Percentiles rank a stretch among this genome's conserved stretches.
Evolutionary conservation across 768 basidiomycete species (phyloP).

Genomic region (Collybia mongolica): DNA sequence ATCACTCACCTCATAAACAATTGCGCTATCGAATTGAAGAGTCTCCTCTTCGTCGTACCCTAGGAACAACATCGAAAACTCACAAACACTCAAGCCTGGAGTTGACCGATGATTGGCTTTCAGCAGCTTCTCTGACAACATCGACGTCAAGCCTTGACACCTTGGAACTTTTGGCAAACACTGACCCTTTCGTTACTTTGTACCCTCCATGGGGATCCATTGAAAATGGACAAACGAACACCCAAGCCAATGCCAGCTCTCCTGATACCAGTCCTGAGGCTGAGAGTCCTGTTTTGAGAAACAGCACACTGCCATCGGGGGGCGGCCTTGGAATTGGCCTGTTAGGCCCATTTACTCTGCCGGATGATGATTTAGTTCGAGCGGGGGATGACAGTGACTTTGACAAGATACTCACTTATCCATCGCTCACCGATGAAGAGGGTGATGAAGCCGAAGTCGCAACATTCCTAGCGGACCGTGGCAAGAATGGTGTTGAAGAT

Average conservation of each 20-base stretch:
- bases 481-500: constrained; percentile 1
- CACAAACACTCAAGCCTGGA: constrained; percentile 33
- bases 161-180: constrained; percentile 18
- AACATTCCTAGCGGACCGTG: constrained; percentile 1
- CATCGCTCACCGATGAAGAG: constrained; percentile 24
- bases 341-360: constrained; percentile 53
- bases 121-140: constrained; percentile 26
- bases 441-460: constrained; percentile 22
- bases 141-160: constrained; percentile 18
- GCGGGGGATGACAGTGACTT: constrained; percentile 29
- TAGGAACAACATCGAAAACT: constrained; percentile 12
- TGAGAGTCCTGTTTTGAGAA: constrained; percentile 59
- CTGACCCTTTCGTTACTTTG: constrained; percentile 48
- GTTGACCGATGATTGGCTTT: constrained; percentile 41
- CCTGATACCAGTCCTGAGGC: constrained; percentile 30
- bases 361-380: constrained; percentile 29
- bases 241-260: constrained; percentile 24
- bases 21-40: constrained; percentile 37
- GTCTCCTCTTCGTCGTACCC: constrained; percentile 44
- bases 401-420: constrained; percentile 25
- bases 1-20: constrained; percentile 5
- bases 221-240: constrained; percentile 14
- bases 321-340: constrained; percentile 51
- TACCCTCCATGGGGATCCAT: constrained; percentile 38
- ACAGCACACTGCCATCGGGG: constrained; percentile 28